Conservation (phyloP, 352 stramenopile genomes). For the Salisapilia sapeloensis region DNA sequence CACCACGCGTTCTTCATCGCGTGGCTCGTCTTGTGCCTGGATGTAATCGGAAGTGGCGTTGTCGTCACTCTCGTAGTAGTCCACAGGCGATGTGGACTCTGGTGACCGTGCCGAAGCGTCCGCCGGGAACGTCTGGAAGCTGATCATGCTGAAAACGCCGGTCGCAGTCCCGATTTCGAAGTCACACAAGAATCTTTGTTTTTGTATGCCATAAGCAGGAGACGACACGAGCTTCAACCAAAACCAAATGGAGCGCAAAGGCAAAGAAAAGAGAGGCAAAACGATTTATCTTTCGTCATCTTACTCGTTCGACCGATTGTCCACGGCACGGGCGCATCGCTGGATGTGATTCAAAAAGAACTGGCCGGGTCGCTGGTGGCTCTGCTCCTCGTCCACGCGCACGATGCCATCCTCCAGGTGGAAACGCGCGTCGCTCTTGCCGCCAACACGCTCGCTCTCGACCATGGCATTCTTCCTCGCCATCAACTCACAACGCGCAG, state of each 20-base stretch:
- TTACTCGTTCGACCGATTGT: conserved; percentile 52
- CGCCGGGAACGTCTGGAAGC: conserved; percentile 58
- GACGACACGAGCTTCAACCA: neutral
- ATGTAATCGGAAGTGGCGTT: no score
- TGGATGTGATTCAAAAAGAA: conserved; percentile 86
- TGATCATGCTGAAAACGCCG: conserved; percentile 27
- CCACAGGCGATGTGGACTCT: conserved; percentile 4
- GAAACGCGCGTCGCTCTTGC: conserved; percentile 73
- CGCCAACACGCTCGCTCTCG: conserved; percentile 15
- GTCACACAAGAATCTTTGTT: conserved; percentile 3
- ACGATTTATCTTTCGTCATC: no score
- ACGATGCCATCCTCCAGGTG: conserved; percentile 63
- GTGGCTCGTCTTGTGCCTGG: no score
- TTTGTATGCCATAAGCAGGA: conserved; percentile 3
- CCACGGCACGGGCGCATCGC: conserved; percentile 72
- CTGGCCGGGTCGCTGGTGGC: conserved; percentile 74
- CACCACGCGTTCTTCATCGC: no score
- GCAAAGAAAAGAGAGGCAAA: no score
- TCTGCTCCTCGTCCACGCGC: conserved; percentile 70
- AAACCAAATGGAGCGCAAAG: neutral
- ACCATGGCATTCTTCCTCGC: conserved; percentile 32
- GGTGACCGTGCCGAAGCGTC: no score
- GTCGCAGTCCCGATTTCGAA: conserved; percentile 1
- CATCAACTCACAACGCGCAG: conserved; percentile 60
- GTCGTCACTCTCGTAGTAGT: neutral